Percentiles rank a stretch among this genome's conserved stretches.
Evolutionary conservation across 192 early-diverging fungal genomes (phyloP).

Genomic region (Haplosporangium gracile): DNA sequence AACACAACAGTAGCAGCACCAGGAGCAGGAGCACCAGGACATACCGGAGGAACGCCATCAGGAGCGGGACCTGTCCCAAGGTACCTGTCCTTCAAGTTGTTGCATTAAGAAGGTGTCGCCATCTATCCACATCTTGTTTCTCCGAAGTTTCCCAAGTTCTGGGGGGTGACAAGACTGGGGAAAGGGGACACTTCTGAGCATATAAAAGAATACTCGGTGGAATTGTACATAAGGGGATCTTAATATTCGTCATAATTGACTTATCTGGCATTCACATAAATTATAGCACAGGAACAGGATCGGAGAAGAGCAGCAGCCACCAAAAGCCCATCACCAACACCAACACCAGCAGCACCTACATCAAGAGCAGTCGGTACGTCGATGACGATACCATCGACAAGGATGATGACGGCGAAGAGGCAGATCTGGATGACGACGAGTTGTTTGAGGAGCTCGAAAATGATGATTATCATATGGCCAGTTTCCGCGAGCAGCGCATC

Average conservation of each 20-base stretch:
- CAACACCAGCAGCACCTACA: background rate
- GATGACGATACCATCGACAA: constrained; percentile 44
- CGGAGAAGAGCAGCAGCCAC: constrained; percentile 5
- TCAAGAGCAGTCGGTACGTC: constrained; percentile 17
- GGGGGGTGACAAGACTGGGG: no score
- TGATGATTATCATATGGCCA: constrained; percentile 80
- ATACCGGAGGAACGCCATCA: constrained; percentile 3
- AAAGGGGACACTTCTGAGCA: no score
- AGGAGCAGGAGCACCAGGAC: background rate
- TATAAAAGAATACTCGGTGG: no score
- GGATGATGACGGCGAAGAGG: constrained; percentile 60
- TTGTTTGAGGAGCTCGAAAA: constrained; percentile 89
- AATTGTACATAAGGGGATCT: no score
- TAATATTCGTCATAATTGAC: no score
- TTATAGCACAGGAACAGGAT: background rate
- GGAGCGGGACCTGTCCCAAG: constrained; percentile 2
- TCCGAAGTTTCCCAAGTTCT: no score
- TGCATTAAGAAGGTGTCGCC: no score
- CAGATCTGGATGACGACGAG: constrained; percentile 78
- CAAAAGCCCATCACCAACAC: background rate
- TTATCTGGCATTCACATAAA: background rate
- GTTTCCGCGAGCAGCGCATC: constrained; percentile 86
- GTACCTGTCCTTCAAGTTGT: background rate
- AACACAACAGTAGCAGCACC: background rate
- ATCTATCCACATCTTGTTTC: no score